A percentile compares a stretch with the other conserved stretches of the same genome.
phyloP scores from a whole-genome alignment of 2,329 filamentous ascomycete genomes.

The Coleophoma cylindrospora region DNA sequence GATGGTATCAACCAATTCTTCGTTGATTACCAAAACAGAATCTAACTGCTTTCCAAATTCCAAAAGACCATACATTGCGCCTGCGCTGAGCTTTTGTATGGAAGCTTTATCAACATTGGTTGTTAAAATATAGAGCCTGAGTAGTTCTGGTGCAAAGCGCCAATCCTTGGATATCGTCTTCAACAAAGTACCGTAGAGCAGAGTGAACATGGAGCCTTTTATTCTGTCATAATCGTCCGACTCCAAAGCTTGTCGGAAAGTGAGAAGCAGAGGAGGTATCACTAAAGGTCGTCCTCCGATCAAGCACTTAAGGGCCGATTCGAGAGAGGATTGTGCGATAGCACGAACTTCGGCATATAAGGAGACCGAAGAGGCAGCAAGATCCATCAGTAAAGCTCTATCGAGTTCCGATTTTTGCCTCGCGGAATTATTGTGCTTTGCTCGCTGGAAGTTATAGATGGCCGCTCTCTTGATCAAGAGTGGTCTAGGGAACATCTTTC shows the following conservation, averaged over 20 bases:
- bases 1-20: constrained; percentile 65
- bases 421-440: constrained; percentile 88
- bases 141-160: constrained; percentile 87
- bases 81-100: constrained; percentile 82
- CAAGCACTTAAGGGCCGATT: constrained; percentile 88
- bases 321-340: constrained; percentile 85
- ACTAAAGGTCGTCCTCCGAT: constrained; percentile 84
- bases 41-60: constrained; percentile 90
- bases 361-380: constrained; percentile 86
- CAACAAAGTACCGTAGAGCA: constrained; percentile 82
- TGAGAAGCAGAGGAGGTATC: constrained; percentile 79
- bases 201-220: constrained; percentile 88
- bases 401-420: constrained; percentile 88
- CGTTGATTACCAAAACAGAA: constrained; percentile 76
- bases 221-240: constrained; percentile 83
- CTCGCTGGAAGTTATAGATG: constrained; percentile 89
- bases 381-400: constrained; percentile 75
- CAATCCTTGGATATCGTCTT: constrained; percentile 89
- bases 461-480: constrained; percentile 90
- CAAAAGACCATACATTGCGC: constrained; percentile 76
- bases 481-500: constrained; percentile 89
- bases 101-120: constrained; percentile 90
- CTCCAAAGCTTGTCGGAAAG: constrained; percentile 73
- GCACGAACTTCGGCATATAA: constrained; percentile 94
- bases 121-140: constrained; percentile 85